phyloP scores from a whole-genome alignment of 306 rosid species.

The Vigna angularis region DNA sequence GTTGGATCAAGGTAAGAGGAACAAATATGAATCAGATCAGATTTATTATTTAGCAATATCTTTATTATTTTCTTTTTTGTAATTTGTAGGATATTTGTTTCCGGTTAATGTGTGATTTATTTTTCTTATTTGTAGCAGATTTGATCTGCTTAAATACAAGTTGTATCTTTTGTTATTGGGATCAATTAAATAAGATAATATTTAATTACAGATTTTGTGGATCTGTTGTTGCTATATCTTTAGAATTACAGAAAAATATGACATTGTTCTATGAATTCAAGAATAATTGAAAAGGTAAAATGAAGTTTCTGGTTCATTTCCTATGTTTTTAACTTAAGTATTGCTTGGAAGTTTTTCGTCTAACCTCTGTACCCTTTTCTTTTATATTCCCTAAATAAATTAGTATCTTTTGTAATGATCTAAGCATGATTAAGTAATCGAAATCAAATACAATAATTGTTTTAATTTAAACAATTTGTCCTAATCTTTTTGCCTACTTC shows the following conservation, averaged over 20 bases:
- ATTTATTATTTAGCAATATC: too few relatives aligned
- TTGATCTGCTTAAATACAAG: not conserved
- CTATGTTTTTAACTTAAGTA: not conserved
- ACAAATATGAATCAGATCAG: not conserved
- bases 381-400: constrained; percentile 21
- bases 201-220: not conserved
- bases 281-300: constrained; percentile 23
- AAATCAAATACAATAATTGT: not conserved
- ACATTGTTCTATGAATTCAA: not conserved
- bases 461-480: too few relatives aligned
- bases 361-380: not conserved
- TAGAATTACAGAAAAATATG: constrained; percentile 28
- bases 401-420: not conserved
- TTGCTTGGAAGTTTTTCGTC: not conserved
- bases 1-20: too few relatives aligned
- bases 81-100: too few relatives aligned
- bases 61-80: not conserved
- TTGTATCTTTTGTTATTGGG: too few relatives aligned
- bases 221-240: constrained; percentile 16
- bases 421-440: constrained; percentile 9
- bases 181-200: too few relatives aligned
- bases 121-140: not conserved
- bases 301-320: not conserved
- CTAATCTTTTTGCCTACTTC: too few relatives aligned
- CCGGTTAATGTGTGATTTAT: not conserved